Conservation (phyloP, 495 filamentous ascomycete species). For the Astrothelium subdiscretum region DNA sequence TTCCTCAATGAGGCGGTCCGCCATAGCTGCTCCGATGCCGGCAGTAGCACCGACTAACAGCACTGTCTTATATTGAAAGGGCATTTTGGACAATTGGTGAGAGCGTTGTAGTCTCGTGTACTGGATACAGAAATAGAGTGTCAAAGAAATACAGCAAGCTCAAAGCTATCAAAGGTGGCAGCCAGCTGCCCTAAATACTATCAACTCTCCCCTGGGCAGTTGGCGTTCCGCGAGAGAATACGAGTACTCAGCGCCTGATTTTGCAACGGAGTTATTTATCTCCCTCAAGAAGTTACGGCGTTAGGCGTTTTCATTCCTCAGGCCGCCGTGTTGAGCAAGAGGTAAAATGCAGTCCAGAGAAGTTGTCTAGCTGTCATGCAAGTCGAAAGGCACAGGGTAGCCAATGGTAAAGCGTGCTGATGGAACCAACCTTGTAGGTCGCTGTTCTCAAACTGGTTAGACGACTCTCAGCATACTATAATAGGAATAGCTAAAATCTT, state of each 20-base stretch:
- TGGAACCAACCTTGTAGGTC: not conserved
- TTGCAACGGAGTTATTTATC: not conserved
- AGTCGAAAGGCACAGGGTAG: not conserved
- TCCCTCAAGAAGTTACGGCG: not conserved
- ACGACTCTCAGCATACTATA: not conserved
- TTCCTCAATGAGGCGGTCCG: constrained; percentile 48
- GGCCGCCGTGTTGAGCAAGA: no score
- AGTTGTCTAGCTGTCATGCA: no score
- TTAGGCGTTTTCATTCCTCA: not conserved
- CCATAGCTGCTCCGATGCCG: constrained; percentile 58
- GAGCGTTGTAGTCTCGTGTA: not conserved
- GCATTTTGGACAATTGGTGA: constrained; percentile 7
- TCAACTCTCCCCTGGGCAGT: no score
- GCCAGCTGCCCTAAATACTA: no score
- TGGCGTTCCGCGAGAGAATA: no score
- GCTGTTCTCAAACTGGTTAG: not conserved
- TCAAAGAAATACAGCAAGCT: not conserved
- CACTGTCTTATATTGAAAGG: constrained; percentile 47
- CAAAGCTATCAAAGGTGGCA: no score
- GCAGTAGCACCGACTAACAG: constrained; percentile 61
- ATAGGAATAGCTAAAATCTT: not conserved
- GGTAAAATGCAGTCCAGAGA: no score
- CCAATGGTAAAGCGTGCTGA: no score
- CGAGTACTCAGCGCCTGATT: no score
- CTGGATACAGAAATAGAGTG: not conserved